These are phyloP conservation scores for Diaporthe citriasiana DNA, from an alignment of 2,329 filamentous ascomycete genomes.

Conservation along the genomic window DNA sequence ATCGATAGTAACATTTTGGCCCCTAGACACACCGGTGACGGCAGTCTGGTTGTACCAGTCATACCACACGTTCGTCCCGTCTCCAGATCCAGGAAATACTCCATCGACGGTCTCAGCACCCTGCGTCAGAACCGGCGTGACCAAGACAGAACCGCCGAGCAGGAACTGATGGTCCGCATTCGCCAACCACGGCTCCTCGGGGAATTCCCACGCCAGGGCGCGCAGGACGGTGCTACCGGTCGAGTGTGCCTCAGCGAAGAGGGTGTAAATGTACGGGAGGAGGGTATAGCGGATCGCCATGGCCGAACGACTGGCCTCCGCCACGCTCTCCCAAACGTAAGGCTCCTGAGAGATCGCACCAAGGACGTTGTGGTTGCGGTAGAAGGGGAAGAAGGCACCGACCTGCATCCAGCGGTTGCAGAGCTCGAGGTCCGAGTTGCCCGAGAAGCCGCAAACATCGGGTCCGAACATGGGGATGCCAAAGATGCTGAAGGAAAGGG, in stretches of 20 bases:
- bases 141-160: constrained; percentile 74
- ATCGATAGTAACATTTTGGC: constrained; percentile 57
- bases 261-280: constrained; percentile 82
- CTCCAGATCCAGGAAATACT: constrained; percentile 76
- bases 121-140: constrained; percentile 77
- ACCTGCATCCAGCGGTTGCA: constrained; percentile 75
- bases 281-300: constrained; percentile 80
- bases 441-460: constrained; percentile 79
- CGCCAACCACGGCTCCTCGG: constrained; percentile 76
- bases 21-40: constrained; percentile 55
- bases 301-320: constrained; percentile 73
- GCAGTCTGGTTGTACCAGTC: constrained; percentile 81
- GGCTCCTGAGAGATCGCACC: constrained; percentile 76
- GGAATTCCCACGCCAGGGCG: constrained; percentile 81
- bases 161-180: constrained; percentile 80
- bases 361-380: constrained; percentile 80
- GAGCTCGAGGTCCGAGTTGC: constrained; percentile 76
- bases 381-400: constrained; percentile 81
- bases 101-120: constrained; percentile 73
- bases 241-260: constrained; percentile 76
- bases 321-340: constrained; percentile 77
- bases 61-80: constrained; percentile 75
- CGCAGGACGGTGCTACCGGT: constrained; percentile 80
- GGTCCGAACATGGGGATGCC: constrained; percentile 84
- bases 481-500: constrained; percentile 80